Evolutionary conservation across 2,329 filamentous ascomycete species (phyloP), one percentile per base, ranked within the genome.

Genomic region (Pseudogymnoascus sp.): DNA sequence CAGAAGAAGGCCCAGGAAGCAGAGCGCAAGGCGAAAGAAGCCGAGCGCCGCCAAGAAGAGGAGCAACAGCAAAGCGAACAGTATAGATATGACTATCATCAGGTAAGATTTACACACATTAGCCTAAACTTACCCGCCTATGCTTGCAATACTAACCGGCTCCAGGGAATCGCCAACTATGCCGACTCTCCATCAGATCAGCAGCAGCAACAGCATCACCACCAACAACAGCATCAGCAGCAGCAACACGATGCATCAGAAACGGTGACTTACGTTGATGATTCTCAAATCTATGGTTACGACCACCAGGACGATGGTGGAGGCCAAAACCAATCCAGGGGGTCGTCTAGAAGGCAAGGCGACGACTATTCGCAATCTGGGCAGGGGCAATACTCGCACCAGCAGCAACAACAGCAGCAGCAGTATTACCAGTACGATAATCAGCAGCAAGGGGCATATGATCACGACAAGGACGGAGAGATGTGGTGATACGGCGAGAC

Each of bases 1-100:
- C 91, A 92, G 68, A 86, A 88, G 71, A 84, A 84, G 70, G 78
- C 79, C 59, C 74, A 83, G 59, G 82, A 86, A 63, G 81, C 85
- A 60, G 81, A 82, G 66, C 77, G 70, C 67, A 74, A 74, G 70
- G 78, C 72, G 65, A 74, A 75, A 59, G 74, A 79, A 64, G 67
- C 73, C 63, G 71, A 74, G 64, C 68, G 71, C 22, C 69, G 69
- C 57, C 62, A 65, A 64, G 71, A 74, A 61, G 65, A 68, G 57
- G 59, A 65, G 20, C 65, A 68, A 33, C 64, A 71, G 47, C 69
- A 70, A 65, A 65, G 68, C 14, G 67, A 71, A 57, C 67, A 67
- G 66, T 71, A 74, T 60, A 65, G 67, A 59, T 73, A 74, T 61
- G 72, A 74, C 63, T 73, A 74, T 65, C 71, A 74, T 65, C 69